These are phyloP conservation scores for Malassezia obtusa DNA, from an alignment of 1,284 basidiomycete genomes.

Conservation along the genomic window DNA sequence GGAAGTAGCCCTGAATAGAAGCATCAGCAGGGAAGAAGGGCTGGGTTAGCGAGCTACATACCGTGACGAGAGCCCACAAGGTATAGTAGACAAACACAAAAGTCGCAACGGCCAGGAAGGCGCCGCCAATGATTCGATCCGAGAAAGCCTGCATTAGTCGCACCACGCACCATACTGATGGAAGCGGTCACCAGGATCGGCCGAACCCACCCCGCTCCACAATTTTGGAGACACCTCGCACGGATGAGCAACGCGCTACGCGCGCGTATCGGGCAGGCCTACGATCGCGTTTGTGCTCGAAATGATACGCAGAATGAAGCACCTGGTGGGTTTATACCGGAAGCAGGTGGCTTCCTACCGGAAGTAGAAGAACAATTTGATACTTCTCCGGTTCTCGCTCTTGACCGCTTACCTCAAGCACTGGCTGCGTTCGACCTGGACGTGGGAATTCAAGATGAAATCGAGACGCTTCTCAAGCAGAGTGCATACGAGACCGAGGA, in stretches of 20 bases:
- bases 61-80: slow-evolving; percentile 74
- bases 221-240: neutral
- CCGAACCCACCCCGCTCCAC: slow-evolving; percentile 8
- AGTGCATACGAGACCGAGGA: neutral
- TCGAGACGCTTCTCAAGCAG: neutral
- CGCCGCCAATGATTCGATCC: slow-evolving; percentile 68
- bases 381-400: neutral
- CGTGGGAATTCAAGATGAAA: neutral
- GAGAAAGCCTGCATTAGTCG: slow-evolving; percentile 57
- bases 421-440: neutral
- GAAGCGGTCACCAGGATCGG: slow-evolving; percentile 2
- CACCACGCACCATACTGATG: slow-evolving; percentile 11
- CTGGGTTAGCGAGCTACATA: slow-evolving; percentile 53
- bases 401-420: neutral
- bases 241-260: neutral
- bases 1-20: slow-evolving; percentile 67
- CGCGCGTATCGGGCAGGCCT: neutral
- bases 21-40: slow-evolving; percentile 71
- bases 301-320: neutral
- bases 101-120: slow-evolving; percentile 67
- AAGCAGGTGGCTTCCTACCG: slow-evolving; percentile 7
- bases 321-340: neutral
- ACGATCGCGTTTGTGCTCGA: neutral
- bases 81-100: slow-evolving; percentile 81
- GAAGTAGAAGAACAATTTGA: neutral